Base-by-base conservation (phyloP, 2,329 filamentous ascomycete genomes). In the Apiospora aurea region DNA sequence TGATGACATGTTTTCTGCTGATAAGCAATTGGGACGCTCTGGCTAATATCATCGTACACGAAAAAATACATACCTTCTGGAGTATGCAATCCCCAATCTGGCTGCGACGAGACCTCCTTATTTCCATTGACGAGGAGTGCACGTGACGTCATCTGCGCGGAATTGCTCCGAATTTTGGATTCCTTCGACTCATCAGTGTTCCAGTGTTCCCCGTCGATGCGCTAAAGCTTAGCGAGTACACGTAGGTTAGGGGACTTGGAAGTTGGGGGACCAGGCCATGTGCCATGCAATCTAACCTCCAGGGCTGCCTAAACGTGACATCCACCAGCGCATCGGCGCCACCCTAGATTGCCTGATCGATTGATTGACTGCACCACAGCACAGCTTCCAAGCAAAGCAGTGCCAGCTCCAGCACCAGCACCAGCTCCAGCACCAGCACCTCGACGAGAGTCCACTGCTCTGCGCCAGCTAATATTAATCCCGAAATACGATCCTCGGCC, bases 71-170 rank as follows among this genome's bases (percentile, higher is more conserved):
- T 29, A 29, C 1, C 26, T 3, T 29, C 3, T 29, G 26, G 3
- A 29, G 3, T 29, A 29, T 29, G 26, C 26, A 38, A 38, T 38
- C 34, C 6, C 34, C 34, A 38, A 38, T 38, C 34, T 38, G 34
- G 34, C 6, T 38, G 34, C 4, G 4, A 38, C 34, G 34, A 38
- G 1, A 38, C 2, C 41, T 43, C 41, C 41, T 43, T 7, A 43
- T 43, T 43, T 43, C 13, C 10, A 0, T 14, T 2, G 1, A 43
- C 13, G 29, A 10, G 10, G 24, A 24, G 34, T n/a, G 57, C 57
- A 64, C 57, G 57, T 64, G 57, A 64, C 57, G 57, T 64, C 57
- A 64, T 64, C 29, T 11, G 34, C 13, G 34, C 57, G 57, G 57
- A 64, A 64, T 41, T 64, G 34, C 29, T 64, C 57, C 57, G 57